phyloP scores from a whole-genome alignment of 2,329 filamentous ascomycete genomes.

The Chrysoporthe deuterocubensis region DNA sequence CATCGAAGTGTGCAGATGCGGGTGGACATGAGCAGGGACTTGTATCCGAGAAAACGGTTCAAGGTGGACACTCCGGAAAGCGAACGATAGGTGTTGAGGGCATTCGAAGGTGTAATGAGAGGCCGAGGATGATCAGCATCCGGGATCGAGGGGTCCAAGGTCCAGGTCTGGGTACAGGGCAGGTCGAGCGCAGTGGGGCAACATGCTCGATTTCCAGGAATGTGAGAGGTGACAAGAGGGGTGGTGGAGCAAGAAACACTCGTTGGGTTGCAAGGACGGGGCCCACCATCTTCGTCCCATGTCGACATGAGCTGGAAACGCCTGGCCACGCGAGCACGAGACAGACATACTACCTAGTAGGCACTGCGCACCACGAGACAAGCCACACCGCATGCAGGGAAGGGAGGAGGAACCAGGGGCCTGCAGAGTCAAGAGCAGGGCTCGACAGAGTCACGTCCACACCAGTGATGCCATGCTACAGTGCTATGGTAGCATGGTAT shows the following conservation, averaged over 20 bases:
- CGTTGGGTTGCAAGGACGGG: constrained; percentile 8
- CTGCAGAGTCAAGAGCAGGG: no score
- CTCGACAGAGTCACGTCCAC: no score
- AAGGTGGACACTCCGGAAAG: constrained; percentile 3
- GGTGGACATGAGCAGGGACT: constrained; percentile 4
- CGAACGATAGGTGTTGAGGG: constrained; percentile 13
- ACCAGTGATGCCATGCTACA: no score
- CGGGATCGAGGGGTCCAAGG: constrained; percentile 8
- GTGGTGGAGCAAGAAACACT: not conserved
- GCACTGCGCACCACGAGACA: not conserved
- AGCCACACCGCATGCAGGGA: constrained; percentile 6
- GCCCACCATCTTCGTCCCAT: constrained; percentile 8
- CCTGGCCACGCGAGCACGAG: not conserved
- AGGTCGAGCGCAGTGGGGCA: constrained; percentile 14
- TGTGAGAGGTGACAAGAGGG: constrained; percentile 8
- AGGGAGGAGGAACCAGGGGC: not conserved
- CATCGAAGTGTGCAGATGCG: constrained; percentile 4
- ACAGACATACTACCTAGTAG: no score
- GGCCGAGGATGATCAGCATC: constrained; percentile 5
- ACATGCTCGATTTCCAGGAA: not conserved
- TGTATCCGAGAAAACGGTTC: constrained; percentile 9
- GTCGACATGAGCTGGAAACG: constrained; percentile 6
- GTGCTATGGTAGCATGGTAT: no score
- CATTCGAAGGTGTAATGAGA: constrained; percentile 12
- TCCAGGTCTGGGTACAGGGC: constrained; percentile 2